phyloP scores from a whole-genome alignment of 805 yeast genomes.

The Ogataea philodendri region DNA sequence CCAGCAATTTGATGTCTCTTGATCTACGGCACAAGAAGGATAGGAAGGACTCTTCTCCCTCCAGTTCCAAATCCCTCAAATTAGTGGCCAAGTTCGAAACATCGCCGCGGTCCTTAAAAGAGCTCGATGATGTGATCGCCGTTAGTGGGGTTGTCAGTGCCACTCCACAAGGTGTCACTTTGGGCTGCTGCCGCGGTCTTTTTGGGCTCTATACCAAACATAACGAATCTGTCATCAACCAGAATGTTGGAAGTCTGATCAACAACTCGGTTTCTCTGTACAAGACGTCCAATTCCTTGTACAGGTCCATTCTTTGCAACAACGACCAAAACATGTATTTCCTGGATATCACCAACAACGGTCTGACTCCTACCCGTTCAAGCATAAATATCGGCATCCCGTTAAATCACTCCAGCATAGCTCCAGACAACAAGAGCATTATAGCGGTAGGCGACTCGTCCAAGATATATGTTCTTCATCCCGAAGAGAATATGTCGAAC shows the following conservation, averaged over 20 bases:
- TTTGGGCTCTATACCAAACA: constrained; percentile 55
- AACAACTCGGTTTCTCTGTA: constrained; percentile 72
- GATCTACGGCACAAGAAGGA: constrained; percentile 5
- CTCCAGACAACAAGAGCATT: constrained; percentile 58
- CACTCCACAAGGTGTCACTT: constrained; percentile 15
- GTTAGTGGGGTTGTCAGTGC: constrained; percentile 45
- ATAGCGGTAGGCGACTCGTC: constrained; percentile 79
- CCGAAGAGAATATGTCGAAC: constrained; percentile 30
- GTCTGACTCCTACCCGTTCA: constrained; percentile 31
- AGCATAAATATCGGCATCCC: constrained; percentile 58
- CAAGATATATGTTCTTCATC: constrained; percentile 56
- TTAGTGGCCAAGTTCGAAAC: constrained; percentile 53
- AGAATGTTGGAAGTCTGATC: constrained; percentile 74
- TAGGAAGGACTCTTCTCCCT: constrained; percentile 1
- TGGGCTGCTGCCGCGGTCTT: constrained; percentile 56
- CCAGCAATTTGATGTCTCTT: constrained; percentile 43
- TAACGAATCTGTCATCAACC: constrained; percentile 45
- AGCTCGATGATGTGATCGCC: constrained; percentile 48
- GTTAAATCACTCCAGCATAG: constrained; percentile 68
- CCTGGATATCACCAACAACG: constrained; percentile 52
- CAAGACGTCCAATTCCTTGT: constrained; percentile 42
- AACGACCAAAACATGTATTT: constrained; percentile 74
- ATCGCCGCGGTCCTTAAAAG: constrained; percentile 71
- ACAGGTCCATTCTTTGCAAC: constrained; percentile 70
- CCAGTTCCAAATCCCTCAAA: constrained; percentile 29